phyloP scores from a whole-genome alignment of 352 stramenopile genomes.

The Phytophthora fragariaefolia region DNA sequence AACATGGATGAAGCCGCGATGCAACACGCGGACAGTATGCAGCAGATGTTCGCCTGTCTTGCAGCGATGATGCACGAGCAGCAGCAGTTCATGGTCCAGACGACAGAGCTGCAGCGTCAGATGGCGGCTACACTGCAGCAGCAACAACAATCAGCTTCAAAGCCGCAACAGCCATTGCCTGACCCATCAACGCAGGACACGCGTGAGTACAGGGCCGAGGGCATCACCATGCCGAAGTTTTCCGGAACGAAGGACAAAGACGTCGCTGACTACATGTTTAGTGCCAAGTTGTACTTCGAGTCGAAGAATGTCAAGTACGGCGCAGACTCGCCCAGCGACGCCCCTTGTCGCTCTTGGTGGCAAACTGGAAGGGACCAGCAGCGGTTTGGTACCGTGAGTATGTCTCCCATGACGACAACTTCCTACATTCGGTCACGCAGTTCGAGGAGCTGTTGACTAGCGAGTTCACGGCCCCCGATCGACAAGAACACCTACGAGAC shows the following conservation, averaged over 20 bases:
- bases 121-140: conserved; percentile 13
- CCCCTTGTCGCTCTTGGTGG: too few species aligned
- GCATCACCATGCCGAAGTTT: conserved; percentile 20
- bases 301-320: too few species aligned
- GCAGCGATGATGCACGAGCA: conserved; percentile 18
- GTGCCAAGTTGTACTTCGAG: too few species aligned
- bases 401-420: background rate
- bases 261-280: conserved; percentile 22
- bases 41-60: background rate
- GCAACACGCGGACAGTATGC: background rate
- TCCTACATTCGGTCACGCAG: background rate
- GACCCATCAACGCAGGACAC: background rate
- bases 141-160: conserved; percentile 9
- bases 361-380: background rate
- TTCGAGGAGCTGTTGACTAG: conserved; percentile 15
- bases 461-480: too few species aligned
- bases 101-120: background rate
- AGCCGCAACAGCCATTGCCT: background rate
- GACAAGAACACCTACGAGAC: conserved; percentile 16
- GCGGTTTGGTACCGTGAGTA: background rate
- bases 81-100: conserved; percentile 17
- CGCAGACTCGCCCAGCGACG: too few species aligned
- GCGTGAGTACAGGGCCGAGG: conserved; percentile 10
- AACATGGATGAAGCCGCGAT: conserved; percentile 4
- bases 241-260: conserved; percentile 13